phyloP scores from a whole-genome alignment of 148 eudicot genomes.

The Rhododendron griersonianum region DNA sequence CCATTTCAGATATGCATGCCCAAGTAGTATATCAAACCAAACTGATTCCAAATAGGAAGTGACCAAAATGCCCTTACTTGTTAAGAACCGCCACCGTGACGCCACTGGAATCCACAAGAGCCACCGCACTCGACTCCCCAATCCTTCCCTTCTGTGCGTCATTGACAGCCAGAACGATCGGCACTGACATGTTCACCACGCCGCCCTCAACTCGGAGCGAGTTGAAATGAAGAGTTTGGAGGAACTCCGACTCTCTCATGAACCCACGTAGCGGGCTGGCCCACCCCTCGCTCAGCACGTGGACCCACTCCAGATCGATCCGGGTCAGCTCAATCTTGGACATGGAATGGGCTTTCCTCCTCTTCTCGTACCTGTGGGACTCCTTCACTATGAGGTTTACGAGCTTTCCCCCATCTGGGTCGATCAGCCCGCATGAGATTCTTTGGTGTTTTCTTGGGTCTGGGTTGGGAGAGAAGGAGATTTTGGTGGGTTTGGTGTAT shows the following conservation, averaged over 20 bases:
- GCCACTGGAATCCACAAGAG: conserved; percentile 48
- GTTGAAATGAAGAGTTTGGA: conserved; percentile 99
- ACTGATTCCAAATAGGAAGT: not conserved
- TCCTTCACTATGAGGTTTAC: conserved; percentile 50
- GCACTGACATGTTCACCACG: conserved; percentile 89
- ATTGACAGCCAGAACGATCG: conserved; percentile 78
- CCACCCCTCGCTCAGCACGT: conserved; percentile 95
- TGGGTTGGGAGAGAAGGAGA: not conserved
- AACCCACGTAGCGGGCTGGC: conserved; percentile 87
- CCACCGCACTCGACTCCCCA: conserved; percentile 40
- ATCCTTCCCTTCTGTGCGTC: conserved; percentile 49
- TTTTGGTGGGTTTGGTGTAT: conserved; percentile 8
- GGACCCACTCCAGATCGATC: conserved; percentile 84
- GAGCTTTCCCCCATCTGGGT: conserved; percentile 80
- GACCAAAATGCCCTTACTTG: conserved; percentile 40
- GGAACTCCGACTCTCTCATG: conserved; percentile 95
- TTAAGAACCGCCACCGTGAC: conserved; percentile 60
- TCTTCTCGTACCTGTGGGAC: conserved; percentile 22
- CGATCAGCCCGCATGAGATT: conserved; percentile 46
- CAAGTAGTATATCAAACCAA: too few species aligned
- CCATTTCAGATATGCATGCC: too few species aligned
- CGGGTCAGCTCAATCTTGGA: conserved; percentile 46
- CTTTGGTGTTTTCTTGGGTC: conserved; percentile 7
- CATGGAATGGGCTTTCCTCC: conserved; percentile 28
- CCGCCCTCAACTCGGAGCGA: conserved; percentile 55